Evolutionary conservation across 2,329 filamentous ascomycete species (phyloP), one percentile per base, ranked within the genome.

Genomic region (Penicillium paneum): DNA sequence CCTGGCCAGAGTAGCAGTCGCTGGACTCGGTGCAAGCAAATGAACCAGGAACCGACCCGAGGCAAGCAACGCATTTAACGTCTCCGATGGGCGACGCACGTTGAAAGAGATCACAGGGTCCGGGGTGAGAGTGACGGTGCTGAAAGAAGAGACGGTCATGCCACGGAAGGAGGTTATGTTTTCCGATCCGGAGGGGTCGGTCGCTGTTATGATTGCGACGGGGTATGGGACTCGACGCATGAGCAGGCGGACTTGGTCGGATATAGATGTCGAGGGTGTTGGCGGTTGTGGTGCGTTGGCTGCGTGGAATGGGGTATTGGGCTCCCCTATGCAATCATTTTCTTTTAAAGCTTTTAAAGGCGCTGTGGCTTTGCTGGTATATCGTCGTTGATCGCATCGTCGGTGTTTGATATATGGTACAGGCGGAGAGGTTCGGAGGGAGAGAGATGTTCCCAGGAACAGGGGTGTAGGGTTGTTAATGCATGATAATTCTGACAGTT

Each of bases 111-210:
- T 74, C n/a, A 82, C 74, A 0, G 83, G 81, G 1, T 66, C 59
- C 1, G 84, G 83, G 29, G 74, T 65, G 3, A 86, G 71, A 0
- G 81, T 79, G 13, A 86, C 81, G 4, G 82, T 83, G 56, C 73
- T 84, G 68, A 87, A 80, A 1, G 83, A 86, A 3, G 84, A 86
- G 31, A 86, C 79, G 8, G 82, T 84, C 61, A 84, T 81, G 39
- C 79, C 82, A 34, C 76, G 73, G 58, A 74, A 76, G 12, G 65
- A 64, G 13, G 60, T 59, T 38, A 61, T 55, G 24, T 66, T 55
- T 43, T 60, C 38, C n/a, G 57, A 58, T 17, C 62, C 61, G 29
- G 64, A 63, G 34, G 72, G 70, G 29, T 74, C 69, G 15, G 72
- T 75, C 52, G 75, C 66, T 36, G 82, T 84, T 52, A 85, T 75